A percentile compares a stretch with the other conserved stretches of the same genome.
phyloP scores from a whole-genome alignment of 768 basidiomycete species.

The Mycena galericulata region DNA sequence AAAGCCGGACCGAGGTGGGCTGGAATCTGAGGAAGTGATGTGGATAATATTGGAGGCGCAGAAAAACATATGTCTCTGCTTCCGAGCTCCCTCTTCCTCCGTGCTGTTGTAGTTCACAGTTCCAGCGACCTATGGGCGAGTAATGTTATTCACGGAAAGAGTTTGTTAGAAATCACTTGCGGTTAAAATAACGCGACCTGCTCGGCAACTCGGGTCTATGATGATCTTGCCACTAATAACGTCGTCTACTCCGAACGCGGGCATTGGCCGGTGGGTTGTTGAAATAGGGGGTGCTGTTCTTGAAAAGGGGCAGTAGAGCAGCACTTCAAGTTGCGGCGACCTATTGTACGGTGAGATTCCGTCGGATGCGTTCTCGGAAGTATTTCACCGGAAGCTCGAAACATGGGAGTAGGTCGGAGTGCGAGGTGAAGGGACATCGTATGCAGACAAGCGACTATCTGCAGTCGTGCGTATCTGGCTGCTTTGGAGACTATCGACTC shows the following conservation, averaged over 20 bases:
- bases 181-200: conserved; percentile 53
- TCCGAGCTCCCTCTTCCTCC: conserved; percentile 32
- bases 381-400: conserved; percentile 29
- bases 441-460: neutral
- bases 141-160: neutral
- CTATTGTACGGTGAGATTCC: neutral
- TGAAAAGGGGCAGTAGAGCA: conserved; percentile 23
- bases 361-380: neutral
- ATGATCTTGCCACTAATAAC: conserved; percentile 54
- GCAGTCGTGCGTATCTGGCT: neutral
- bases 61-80: conserved; percentile 44
- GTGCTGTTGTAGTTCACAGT: conserved; percentile 1
- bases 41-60: conserved; percentile 42
- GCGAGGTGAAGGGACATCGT: neutral
- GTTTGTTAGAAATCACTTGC: conserved; percentile 13
- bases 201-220: conserved; percentile 47
- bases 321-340: conserved; percentile 27
- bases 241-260: conserved; percentile 56
- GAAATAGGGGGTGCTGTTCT: conserved; percentile 4
- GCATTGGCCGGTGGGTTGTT: conserved; percentile 16
- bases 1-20: conserved; percentile 35
- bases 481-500: neutral
- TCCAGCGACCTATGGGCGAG: conserved; percentile 8
- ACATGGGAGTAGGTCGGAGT: conserved; percentile 19
- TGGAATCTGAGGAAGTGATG: conserved; percentile 26